Evolutionary conservation across 2,329 filamentous ascomycete genomes (phyloP).

Genomic region (Cordyceps fumosorosea): DNA sequence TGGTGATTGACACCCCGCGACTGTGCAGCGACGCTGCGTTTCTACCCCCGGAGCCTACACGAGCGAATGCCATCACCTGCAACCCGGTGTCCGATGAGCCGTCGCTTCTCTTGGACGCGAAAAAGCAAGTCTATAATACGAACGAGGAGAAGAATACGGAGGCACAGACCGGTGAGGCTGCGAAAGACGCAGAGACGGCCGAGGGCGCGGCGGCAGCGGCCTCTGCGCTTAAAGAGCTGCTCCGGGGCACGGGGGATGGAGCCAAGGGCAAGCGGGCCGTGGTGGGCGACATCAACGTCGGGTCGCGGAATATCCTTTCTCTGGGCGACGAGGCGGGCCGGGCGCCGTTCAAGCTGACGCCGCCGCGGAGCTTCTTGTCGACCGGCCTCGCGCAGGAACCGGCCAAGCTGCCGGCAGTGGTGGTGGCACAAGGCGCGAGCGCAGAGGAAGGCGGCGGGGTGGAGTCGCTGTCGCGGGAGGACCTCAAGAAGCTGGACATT

Average conservation of each 20-base stretch:
- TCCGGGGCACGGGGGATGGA: conserved; percentile 1
- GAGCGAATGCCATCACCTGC: conserved; percentile 71
- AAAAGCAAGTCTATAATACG: conserved; percentile 27
- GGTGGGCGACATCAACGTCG: conserved; percentile 49
- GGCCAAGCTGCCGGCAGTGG: conserved; percentile 23
- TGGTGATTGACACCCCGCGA: conserved; percentile 85
- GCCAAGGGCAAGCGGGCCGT: conserved; percentile 33
- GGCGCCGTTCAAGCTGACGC: conserved; percentile 37
- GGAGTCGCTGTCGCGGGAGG: conserved; percentile 54
- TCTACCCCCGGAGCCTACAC: conserved; percentile 69
- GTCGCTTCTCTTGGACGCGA: neutral
- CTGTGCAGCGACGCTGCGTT: conserved; percentile 86
- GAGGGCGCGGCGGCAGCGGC: neutral
- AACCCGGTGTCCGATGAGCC: conserved; percentile 53
- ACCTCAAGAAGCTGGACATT: conserved; percentile 62
- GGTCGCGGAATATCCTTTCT: conserved; percentile 43
- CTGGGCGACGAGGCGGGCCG: conserved; percentile 40
- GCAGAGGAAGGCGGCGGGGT: conserved; percentile 56
- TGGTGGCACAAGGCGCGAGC: conserved; percentile 38
- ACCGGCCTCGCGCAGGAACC: conserved; percentile 19
- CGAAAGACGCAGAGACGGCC: conserved; percentile 6
- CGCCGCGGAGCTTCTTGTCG: conserved; percentile 35
- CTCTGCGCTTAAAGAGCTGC: conserved; percentile 11
- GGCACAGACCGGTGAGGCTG: neutral
- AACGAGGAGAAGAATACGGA: conserved; percentile 32